Evolutionary conservation across 495 filamentous ascomycete species (phyloP).

Genomic region (Xanthoparmelia taractica): DNA sequence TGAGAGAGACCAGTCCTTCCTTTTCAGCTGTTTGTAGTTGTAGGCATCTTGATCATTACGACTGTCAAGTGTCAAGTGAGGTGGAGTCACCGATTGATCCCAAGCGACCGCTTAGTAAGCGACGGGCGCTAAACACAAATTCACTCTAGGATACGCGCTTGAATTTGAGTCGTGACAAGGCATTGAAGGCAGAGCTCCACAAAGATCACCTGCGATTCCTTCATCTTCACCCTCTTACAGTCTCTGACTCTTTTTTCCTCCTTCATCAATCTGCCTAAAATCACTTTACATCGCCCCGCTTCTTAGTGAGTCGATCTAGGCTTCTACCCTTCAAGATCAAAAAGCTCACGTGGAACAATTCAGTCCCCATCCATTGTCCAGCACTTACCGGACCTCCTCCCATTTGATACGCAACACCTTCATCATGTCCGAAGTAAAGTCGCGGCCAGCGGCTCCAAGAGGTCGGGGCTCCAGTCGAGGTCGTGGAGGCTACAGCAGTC

Average conservation of each 20-base stretch:
- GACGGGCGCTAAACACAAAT: conserved; percentile 7
- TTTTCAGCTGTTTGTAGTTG: too few relatives aligned
- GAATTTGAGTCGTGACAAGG: conserved; percentile 15
- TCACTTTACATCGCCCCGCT: background rate
- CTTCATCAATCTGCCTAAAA: background rate
- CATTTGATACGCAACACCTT: conserved; percentile 26
- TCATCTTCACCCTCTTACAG: background rate
- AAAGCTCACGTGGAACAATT: conserved; percentile 23
- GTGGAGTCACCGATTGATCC: too few relatives aligned
- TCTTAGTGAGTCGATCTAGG: background rate
- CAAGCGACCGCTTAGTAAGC: background rate
- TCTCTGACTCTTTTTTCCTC: background rate
- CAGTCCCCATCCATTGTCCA: conserved; percentile 17
- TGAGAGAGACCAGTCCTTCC: too few relatives aligned
- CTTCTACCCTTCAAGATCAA: conserved; percentile 17
- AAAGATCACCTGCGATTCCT: conserved; percentile 1
- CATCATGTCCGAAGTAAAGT: conserved; percentile 86
- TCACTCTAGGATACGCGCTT: conserved; percentile 11
- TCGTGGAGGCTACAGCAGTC: conserved; percentile 67
- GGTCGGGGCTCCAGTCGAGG: conserved; percentile 77
- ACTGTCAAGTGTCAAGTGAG: too few relatives aligned
- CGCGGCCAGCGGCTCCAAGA: conserved; percentile 65
- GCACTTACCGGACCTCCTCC: conserved; percentile 3
- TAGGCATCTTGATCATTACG: too few relatives aligned
- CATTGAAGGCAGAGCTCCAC: background rate